phyloP scores from a whole-genome alignment of 805 yeast genomes.

The Pichia membranifaciens region DNA sequence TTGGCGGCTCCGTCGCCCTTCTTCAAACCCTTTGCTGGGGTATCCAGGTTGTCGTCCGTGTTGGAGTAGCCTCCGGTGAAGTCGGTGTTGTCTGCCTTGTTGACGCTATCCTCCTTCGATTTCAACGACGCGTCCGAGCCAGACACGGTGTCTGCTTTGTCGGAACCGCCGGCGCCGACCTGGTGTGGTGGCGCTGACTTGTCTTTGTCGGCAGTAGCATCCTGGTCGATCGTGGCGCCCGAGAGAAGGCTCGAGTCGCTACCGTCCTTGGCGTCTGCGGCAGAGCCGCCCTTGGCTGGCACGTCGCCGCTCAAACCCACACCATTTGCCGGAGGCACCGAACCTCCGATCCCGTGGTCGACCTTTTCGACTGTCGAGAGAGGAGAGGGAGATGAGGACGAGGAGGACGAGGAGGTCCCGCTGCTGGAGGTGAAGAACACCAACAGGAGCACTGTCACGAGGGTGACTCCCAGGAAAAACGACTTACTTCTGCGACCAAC shows the following conservation, averaged over 20 bases:
- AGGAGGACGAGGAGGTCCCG: not conserved
- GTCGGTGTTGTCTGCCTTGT: slow-evolving; percentile 7
- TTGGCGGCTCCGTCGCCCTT: too few relatives aligned
- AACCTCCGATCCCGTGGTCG: slow-evolving; percentile 9
- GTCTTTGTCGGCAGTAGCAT: slow-evolving; percentile 10
- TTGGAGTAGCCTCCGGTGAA: slow-evolving; percentile 1
- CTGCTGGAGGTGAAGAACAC: slow-evolving; percentile 2
- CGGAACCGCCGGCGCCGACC: slow-evolving; percentile 2
- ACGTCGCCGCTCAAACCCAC: slow-evolving; percentile 1
- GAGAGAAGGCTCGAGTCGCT: slow-evolving; percentile 8
- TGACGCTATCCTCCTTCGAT: slow-evolving; percentile 10
- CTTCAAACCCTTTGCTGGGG: too few relatives aligned
- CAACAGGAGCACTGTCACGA: slow-evolving; percentile 6
- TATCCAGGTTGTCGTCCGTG: not conserved
- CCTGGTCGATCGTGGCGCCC: slow-evolving; percentile 16
- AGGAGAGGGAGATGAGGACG: not conserved
- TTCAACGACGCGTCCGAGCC: slow-evolving; percentile 18
- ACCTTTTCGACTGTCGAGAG: slow-evolving; percentile 7
- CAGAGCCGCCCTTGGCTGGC: too few relatives aligned
- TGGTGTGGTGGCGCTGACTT: slow-evolving; percentile 1
- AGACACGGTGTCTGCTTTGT: slow-evolving; percentile 10
- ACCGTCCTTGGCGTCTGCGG: not conserved
- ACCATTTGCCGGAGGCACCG: slow-evolving; percentile 7
- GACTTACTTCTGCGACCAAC: slow-evolving; percentile 14
- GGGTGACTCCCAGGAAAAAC: slow-evolving; percentile 8